Conservation (phyloP, 371 early-diverging fungal species). For the Gilbertella persicaria region DNA sequence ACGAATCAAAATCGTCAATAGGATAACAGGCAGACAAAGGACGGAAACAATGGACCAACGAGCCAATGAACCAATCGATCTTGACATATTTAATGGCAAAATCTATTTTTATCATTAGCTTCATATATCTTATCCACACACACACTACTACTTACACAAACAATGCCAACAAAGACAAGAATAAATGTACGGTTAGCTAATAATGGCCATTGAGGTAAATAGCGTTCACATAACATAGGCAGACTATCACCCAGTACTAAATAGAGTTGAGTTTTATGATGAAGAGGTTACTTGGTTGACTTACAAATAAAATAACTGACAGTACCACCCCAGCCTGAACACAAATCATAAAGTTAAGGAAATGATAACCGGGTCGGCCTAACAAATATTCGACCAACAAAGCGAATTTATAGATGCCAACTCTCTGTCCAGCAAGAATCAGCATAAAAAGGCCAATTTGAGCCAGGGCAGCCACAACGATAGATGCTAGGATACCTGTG, state of each 20-base stretch:
- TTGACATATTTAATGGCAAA: conserved; percentile 51
- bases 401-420: conserved; percentile 55
- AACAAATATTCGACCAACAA: conserved; percentile 54
- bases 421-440: conserved; percentile 52
- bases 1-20: conserved; percentile 50
- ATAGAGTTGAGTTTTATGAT: not conserved
- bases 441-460: conserved; percentile 57
- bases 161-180: conserved; percentile 38
- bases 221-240: conserved; percentile 48
- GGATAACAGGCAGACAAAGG: conserved; percentile 51
- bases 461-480: conserved; percentile 50
- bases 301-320: conserved; percentile 56
- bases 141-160: conserved; percentile 48
- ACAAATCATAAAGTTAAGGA: conserved; percentile 54
- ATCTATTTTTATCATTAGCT: conserved; percentile 31
- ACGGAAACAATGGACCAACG: conserved; percentile 60
- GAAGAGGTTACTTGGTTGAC: conserved; percentile 3
- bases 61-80: conserved; percentile 63
- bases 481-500: conserved; percentile 48
- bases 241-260: conserved; percentile 61
- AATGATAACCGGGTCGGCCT: conserved; percentile 53
- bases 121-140: too few species aligned
- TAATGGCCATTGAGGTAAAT: conserved; percentile 36
- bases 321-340: conserved; percentile 52
- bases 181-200: conserved; percentile 44